Base-by-base conservation (phyloP, 768 basidiomycete species). In the Cystofilobasidium capitatum region DNA sequence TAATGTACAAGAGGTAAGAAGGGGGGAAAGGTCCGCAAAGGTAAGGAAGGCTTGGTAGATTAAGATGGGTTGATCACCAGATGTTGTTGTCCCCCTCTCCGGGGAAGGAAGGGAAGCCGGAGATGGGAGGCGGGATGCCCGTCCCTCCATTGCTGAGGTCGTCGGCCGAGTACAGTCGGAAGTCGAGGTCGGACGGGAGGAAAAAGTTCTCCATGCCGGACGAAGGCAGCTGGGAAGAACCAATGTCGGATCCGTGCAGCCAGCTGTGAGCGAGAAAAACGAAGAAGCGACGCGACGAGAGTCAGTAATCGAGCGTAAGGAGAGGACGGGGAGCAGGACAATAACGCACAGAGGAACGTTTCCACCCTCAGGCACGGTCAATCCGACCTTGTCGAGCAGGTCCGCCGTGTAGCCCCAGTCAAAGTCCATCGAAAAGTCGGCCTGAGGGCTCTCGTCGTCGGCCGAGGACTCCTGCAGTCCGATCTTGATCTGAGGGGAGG, bases 181-280 rank as follows among this genome's bases (percentile, higher is more conserved):
- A 62, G 47, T 68, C 66, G 36, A 68, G 61, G 33, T 61, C 59
- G 51, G 66, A 62, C 16, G 66, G 55, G 17, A 44, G 36, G 51
- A 31, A 37, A 59, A 40, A 61, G 40, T 24, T 54, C 10, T 65
- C 63, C 68, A 69, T 69, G 14, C 68, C 63, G 24, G 63, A 36
- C 17, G 44, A 54, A 13, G 66, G 66, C 17, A 68, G 61, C 31
- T 62, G 61, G 33, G 49, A 42, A 8, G 66, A 68, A 26, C 66
- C 66, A 29, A 68, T 68, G 36, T 64, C 62, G 20, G 68, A 69
- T 2, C 68, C 61, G 36, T 69, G 62, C 24, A 69, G 58, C 68
- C 68, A 63, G 22, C 59, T 61, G 37, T 6, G 3, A 29, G 22
- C 26, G 16, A 57, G 26, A 33, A 14, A 6, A 3, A 26, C 13